Base-by-base conservation (phyloP, 2,329 filamentous ascomycete species). In the Colletotrichum sp. region DNA sequence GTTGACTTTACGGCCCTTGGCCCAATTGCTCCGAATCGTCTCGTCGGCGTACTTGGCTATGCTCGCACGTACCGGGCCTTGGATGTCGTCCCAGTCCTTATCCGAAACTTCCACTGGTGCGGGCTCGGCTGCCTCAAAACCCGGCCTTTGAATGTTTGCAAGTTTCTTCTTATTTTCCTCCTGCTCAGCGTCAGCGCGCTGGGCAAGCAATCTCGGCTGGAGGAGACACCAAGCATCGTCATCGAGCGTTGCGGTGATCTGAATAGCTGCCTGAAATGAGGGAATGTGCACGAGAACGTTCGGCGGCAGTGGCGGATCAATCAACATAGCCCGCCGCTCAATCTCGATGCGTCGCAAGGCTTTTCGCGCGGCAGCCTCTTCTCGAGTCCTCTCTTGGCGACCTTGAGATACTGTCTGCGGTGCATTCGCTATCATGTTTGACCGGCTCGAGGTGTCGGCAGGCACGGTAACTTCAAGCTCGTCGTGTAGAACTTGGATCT, bases 181-280 rank as follows among this genome's bases (percentile, higher is more conserved):
- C 65, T 89, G 86, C 83, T 95, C 92, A n/a, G 93, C 93, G 78
- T 90, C 89, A 75, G 89, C 87, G 79, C 92, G 88, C 83, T 96
- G 93, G 26, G 90, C 89, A 39, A 95, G 84, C 16, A 96, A 86
- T 75, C 92, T 92, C 65, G 92, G 92, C 79, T 92, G 92, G 44
- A 96, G 87, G 69, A 93, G 85, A 67, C 91, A 89, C 95, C 94
- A 96, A 5, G 92, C 91, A 71, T 88, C 86, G 75, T 95, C 93
- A 78, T 91, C 92, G 79, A 96, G 86, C 24, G 93, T 92, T 28
- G 90, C 89, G 12, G 91, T 90, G 49, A 95, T 93, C 78, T 95
- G 91, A 62, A 94, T 89, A 34, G 95, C 93, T 49, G 93, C 93
- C 81, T 93, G 91, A 82, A 95, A 96, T 2, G 94, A 92, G 63